A percentile compares a stretch with the other conserved stretches of the same genome.
These are phyloP conservation scores for Pestalotiopsis sp. DNA, from an alignment of 2,329 filamentous ascomycete species.

Conservation along the genomic window DNA sequence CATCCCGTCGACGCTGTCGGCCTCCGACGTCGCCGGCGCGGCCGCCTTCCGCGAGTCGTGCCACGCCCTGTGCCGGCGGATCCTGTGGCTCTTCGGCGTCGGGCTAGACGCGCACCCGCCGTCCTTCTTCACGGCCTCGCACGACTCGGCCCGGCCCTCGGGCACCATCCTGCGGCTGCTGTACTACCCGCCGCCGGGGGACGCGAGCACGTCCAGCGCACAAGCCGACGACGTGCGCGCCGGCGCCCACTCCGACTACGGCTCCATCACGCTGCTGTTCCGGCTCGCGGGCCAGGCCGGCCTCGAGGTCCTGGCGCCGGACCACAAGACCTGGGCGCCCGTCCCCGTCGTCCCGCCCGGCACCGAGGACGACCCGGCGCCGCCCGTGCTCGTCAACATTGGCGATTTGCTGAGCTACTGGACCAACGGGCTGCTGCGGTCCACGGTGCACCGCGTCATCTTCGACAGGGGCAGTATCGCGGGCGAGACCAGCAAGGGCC, in stretches of 20 bases:
- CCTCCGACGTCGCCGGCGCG: slow-evolving; percentile 61
- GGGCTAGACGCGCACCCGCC: slow-evolving; percentile 67
- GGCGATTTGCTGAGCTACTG: slow-evolving; percentile 76
- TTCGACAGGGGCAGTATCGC: slow-evolving; percentile 52
- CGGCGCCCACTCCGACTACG: slow-evolving; percentile 91
- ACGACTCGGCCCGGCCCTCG: slow-evolving; percentile 49
- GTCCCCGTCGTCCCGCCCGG: slow-evolving; percentile 69
- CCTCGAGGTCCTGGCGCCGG: slow-evolving; percentile 73
- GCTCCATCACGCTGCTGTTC: slow-evolving; percentile 76
- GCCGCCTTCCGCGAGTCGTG: slow-evolving; percentile 71
- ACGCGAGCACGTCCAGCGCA: slow-evolving; percentile 43
- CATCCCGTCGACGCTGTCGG: slow-evolving; percentile 66
- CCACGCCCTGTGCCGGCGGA: slow-evolving; percentile 69
- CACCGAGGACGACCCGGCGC: slow-evolving; percentile 60
- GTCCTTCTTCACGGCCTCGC: slow-evolving; percentile 58
- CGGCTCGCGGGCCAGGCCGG: slow-evolving; percentile 84
- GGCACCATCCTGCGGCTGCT: slow-evolving; percentile 71
- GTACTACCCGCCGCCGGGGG: slow-evolving; percentile 64
- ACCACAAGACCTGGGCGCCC: slow-evolving; percentile 56
- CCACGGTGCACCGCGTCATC: slow-evolving; percentile 86
- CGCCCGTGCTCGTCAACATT: slow-evolving; percentile 83
- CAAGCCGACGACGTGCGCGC: slow-evolving; percentile 71
- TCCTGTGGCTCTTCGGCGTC: slow-evolving; percentile 77
- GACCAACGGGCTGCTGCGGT: slow-evolving; percentile 86
- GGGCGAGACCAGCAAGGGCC: slow-evolving; percentile 51